Base-by-base conservation (phyloP, 2,329 filamentous ascomycete genomes). In the Pestalotiopsis fici region DNA sequence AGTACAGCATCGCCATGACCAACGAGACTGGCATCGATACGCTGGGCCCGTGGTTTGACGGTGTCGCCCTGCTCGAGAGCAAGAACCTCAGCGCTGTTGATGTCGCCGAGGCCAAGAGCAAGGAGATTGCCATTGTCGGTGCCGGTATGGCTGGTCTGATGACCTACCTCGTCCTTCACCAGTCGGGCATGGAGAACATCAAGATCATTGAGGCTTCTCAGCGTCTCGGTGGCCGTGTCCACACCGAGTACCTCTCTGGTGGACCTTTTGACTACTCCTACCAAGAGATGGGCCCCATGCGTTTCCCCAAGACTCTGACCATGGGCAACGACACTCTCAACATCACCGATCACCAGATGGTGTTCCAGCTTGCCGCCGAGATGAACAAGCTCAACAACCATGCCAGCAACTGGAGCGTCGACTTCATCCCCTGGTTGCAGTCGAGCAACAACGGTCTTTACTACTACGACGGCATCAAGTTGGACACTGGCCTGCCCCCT, bases 241-340 rank as follows among this genome's bases (percentile, higher is more conserved):
- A 87, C 66, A 92, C 90, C 2, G 83, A 83, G 65, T 91, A 91
- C 65, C 82, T 92, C 2, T 84, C 84, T 2, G 86, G 85, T 3
- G 86, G 82, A 0, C 87, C 88, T 0, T 84, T 86, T 23, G 83
- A 91, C 68, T 91, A 91, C 72, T 88, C 89, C 23, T 91, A 92
- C 74, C 88, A 91, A 72, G 90, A 91, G 74, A 85, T 84, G 87
- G 90, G 90, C 0, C 87, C 88, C 0, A 91, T 91, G 88, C 81
- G 89, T 2, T 88, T 91, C 70, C 89, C 90, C 0, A 81, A 86
- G 18, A 83, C 81, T 2, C 74, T 83, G 2, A 82, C 83, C 31
- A 82, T 83, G 3, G 80, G 81, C n/a, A 88, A 89, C 69, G 82
- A 86, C 71, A 90, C 86, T 0, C 79, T 81, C 69, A 83, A 88